Conservation (phyloP, 2,329 filamentous ascomycete genomes). For the Nothopassalora personata region DNA sequence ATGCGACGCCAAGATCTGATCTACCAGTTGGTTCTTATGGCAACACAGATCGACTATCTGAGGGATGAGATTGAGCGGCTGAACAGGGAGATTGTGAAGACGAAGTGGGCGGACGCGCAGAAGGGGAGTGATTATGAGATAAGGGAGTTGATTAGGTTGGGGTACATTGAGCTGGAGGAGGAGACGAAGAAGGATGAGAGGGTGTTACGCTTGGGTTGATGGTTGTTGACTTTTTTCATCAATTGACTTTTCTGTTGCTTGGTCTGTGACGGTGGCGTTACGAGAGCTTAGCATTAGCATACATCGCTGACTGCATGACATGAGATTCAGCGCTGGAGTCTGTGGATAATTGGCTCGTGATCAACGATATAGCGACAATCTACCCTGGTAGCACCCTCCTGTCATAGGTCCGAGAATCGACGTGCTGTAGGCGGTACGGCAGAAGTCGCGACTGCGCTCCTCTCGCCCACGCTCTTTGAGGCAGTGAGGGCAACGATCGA, state of each 20-base stretch:
- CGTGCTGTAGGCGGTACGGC: too few species aligned
- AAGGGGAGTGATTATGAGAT: constrained; percentile 6
- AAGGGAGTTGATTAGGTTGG: constrained; percentile 1
- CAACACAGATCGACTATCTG: background rate
- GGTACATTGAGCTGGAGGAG: constrained; percentile 5
- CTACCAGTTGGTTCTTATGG: background rate
- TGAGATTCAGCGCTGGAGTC: too few species aligned
- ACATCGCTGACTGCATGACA: too few species aligned
- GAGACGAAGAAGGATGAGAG: background rate
- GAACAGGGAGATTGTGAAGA: background rate
- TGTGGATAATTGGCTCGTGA: too few species aligned
- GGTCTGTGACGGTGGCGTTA: background rate
- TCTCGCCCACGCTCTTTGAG: too few species aligned
- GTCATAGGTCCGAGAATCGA: too few species aligned
- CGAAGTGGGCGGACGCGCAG: constrained; percentile 5
- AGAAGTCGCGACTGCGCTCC: too few species aligned
- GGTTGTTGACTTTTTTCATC: background rate
- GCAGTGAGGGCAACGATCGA: too few species aligned
- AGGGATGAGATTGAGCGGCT: background rate
- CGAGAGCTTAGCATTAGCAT: too few species aligned
- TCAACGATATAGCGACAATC: too few species aligned
- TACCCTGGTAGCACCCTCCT: too few species aligned
- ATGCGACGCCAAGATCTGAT: background rate
- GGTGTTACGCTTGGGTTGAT: background rate
- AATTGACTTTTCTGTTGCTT: background rate